These are phyloP conservation scores for Volvox carteri DNA, from an alignment of 163 green algal species.

Conservation along the genomic window DNA sequence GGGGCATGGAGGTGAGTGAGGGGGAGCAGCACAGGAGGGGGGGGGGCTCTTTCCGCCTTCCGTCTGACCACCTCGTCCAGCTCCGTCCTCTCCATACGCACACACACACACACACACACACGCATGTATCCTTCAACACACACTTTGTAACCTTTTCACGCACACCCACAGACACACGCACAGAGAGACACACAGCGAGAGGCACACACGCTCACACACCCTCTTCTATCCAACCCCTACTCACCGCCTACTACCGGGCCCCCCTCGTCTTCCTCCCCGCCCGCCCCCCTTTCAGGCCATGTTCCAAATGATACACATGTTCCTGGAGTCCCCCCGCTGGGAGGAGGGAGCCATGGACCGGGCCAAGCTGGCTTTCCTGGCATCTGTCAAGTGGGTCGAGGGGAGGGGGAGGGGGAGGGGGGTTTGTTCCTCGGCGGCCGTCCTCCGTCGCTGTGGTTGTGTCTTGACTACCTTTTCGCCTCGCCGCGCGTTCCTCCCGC, in stretches of 20 bases:
- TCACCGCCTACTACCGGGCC: neutral
- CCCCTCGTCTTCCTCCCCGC: neutral
- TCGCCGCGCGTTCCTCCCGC: too few relatives aligned
- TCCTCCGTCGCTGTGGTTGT: neutral
- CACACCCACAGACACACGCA: too few relatives aligned
- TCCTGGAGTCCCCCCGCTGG: slow-evolving; percentile 84
- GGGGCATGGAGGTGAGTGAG: slow-evolving; percentile 54
- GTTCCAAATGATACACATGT: slow-evolving; percentile 90
- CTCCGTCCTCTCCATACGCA: too few relatives aligned
- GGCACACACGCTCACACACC: neutral
- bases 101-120: too few relatives aligned
- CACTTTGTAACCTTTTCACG: too few relatives aligned
- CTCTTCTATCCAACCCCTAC: neutral
- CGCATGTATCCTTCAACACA: too few relatives aligned
- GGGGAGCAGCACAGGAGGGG: too few relatives aligned
- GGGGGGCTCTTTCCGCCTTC: too few relatives aligned
- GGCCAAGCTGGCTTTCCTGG: slow-evolving; percentile 81
- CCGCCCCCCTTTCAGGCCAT: slow-evolving; percentile 21
- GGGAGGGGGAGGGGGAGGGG: neutral
- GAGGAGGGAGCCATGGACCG: slow-evolving; percentile 89
- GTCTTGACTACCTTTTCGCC: neutral
- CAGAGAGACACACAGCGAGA: too few relatives aligned
- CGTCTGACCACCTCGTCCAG: too few relatives aligned
- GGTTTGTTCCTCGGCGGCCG: neutral
- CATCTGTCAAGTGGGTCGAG: slow-evolving; percentile 45